Percentiles rank a stretch among this genome's conserved stretches.
phyloP scores from a whole-genome alignment of 2,329 filamentous ascomycete species.

The Neofusicoccum laricinum region DNA sequence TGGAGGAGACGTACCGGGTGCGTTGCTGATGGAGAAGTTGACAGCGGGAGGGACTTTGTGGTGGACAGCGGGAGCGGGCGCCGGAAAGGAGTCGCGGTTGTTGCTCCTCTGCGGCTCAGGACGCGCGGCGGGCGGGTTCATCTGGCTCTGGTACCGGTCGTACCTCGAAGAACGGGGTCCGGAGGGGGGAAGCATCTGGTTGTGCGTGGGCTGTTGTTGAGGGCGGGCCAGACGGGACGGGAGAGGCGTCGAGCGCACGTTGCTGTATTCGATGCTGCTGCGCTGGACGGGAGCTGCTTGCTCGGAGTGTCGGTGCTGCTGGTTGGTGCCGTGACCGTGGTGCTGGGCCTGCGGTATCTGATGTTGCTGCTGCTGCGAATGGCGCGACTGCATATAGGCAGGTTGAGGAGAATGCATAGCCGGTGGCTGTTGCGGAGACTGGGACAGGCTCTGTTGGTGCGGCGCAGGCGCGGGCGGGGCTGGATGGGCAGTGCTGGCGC shows the following conservation, averaged over 20 bases:
- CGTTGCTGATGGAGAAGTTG: no score
- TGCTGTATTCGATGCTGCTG: conserved; percentile 38
- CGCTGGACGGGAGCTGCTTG: conserved; percentile 34
- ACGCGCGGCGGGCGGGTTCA: conserved; percentile 25
- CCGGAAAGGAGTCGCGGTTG: no score
- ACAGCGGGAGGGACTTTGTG: no score
- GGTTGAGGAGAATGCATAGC: conserved; percentile 29
- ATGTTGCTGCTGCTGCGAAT: conserved; percentile 32
- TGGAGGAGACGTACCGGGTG: no score
- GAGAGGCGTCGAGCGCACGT: conserved; percentile 36
- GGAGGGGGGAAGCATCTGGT: conserved; percentile 34
- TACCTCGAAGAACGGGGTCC: conserved; percentile 33
- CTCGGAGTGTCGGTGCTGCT: conserved; percentile 37
- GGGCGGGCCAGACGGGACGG: conserved; percentile 37
- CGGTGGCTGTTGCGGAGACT: conserved; percentile 27
- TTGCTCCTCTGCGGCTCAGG: conserved; percentile 21
- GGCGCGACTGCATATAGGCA: conserved; percentile 29
- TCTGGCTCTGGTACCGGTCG: conserved; percentile 34
- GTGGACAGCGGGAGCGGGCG: no score
- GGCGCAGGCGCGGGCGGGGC: conserved; percentile 21
- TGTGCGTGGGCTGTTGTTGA: conserved; percentile 21
- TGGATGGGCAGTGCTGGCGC: no score
- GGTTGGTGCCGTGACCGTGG: conserved; percentile 39
- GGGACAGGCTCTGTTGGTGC: conserved; percentile 33
- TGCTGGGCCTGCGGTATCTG: conserved; percentile 37